phyloP scores from a whole-genome alignment of 768 basidiomycete species.

The Russula vinacea region DNA sequence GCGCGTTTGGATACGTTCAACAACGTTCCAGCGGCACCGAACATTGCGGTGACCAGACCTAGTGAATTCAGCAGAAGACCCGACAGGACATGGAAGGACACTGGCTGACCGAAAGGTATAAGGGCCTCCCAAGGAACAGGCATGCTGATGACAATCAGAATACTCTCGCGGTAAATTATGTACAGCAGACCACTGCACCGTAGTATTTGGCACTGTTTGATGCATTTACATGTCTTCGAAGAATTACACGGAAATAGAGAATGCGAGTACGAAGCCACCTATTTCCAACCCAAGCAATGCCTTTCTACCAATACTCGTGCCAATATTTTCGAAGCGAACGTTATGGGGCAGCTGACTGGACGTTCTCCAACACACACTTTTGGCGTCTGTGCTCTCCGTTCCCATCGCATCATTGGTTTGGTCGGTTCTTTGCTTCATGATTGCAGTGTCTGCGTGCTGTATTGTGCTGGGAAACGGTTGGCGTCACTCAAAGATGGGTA shows the following conservation, averaged over 20 bases:
- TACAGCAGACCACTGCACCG: background rate
- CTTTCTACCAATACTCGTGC: background rate
- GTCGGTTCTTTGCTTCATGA: conserved; percentile 13
- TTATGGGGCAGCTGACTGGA: background rate
- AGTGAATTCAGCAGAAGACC: conserved; percentile 3
- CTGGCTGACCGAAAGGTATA: conserved; percentile 79
- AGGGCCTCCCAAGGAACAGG: conserved; percentile 97
- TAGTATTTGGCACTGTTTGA: conserved; percentile 26
- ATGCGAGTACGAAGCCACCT: background rate
- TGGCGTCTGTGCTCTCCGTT: conserved; percentile 13
- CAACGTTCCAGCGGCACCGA: conserved; percentile 86
- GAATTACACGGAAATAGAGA: background rate
- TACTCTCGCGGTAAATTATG: too few species aligned
- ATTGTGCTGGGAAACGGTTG: background rate
- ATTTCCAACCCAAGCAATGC: conserved; percentile 11
- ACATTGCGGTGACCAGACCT: conserved; percentile 86
- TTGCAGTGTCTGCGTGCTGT: conserved; percentile 12
- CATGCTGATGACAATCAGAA: conserved; percentile 48
- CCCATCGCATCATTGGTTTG: conserved; percentile 21
- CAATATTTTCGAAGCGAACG: conserved; percentile 6
- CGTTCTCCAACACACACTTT: conserved; percentile 9
- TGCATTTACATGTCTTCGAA: background rate
- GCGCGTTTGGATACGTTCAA: conserved; percentile 71
- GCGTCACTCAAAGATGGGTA: background rate
- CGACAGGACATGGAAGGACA: background rate